Percentiles rank a stretch among this genome's conserved stretches.
phyloP scores from a whole-genome alignment of 1,284 basidiomycete species.

The Gomphus sp. region DNA sequence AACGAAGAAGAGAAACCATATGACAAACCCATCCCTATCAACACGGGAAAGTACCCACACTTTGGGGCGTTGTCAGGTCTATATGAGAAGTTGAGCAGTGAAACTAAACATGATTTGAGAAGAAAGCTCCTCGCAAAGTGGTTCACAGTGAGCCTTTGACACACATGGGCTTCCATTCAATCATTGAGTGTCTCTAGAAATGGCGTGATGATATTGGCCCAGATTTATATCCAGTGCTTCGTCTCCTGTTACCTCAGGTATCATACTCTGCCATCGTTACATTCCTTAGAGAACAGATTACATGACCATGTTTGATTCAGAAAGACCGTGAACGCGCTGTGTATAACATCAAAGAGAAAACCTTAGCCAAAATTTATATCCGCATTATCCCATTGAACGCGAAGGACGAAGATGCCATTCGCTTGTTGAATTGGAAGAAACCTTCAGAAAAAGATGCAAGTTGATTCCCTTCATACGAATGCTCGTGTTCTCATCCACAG shows the following conservation, averaged over 20 bases:
- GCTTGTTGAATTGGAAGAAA: constrained; percentile 84
- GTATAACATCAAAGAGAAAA: constrained; percentile 88
- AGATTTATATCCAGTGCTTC: constrained; percentile 68
- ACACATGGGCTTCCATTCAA: neutral
- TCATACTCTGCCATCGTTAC: neutral
- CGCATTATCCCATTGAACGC: constrained; percentile 75
- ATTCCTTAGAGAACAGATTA: neutral
- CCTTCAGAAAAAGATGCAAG: constrained; percentile 61
- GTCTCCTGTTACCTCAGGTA: constrained; percentile 70
- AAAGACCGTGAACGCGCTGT: constrained; percentile 85
- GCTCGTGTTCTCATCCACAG: neutral
- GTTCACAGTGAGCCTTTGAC: constrained; percentile 54
- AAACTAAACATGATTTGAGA: constrained; percentile 61
- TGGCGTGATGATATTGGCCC: constrained; percentile 69
- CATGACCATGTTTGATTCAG: neutral
- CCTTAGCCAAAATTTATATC: constrained; percentile 84
- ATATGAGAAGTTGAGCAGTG: constrained; percentile 59
- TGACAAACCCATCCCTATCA: constrained; percentile 7
- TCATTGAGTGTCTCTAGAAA: constrained; percentile 34
- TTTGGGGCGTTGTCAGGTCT: constrained; percentile 56
- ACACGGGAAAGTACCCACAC: constrained; percentile 31
- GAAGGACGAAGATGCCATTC: constrained; percentile 70
- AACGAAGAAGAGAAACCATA: neutral
- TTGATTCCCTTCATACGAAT: constrained; percentile 10
- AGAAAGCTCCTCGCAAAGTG: constrained; percentile 54